A percentile compares a stretch with the other conserved stretches of the same genome.
phyloP scores from a whole-genome alignment of 2,329 filamentous ascomycete genomes.

The Cladorrhinum sp. region DNA sequence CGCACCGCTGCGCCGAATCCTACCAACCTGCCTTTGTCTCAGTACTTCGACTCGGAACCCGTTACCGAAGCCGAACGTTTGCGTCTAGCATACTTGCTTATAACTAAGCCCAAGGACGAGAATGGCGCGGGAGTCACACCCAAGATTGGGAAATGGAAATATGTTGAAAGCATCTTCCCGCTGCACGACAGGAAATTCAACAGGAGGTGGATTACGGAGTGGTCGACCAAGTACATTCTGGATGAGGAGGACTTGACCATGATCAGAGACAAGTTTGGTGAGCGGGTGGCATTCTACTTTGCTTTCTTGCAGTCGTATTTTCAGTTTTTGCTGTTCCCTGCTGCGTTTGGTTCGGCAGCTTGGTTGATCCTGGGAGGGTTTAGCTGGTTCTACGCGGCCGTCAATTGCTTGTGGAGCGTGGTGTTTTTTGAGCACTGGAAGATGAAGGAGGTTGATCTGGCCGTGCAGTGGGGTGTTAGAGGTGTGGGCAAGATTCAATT shows the following conservation, averaged over 20 bases:
- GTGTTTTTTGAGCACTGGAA: constrained; percentile 96
- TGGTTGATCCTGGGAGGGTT: constrained; percentile 85
- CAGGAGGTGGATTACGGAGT: constrained; percentile 69
- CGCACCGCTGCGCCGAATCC: constrained; percentile 70
- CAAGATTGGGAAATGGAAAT: constrained; percentile 65
- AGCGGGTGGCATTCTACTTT: constrained; percentile 91
- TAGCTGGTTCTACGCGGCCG: constrained; percentile 74
- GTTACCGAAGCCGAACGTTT: constrained; percentile 85
- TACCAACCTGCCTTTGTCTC: constrained; percentile 20
- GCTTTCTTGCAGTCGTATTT: constrained; percentile 92
- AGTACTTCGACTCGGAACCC: constrained; percentile 65
- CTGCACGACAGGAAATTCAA: constrained; percentile 77
- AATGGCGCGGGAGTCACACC: constrained; percentile 78
- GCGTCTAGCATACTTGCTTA: constrained; percentile 81
- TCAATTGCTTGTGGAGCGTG: constrained; percentile 81
- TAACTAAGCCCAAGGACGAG: constrained; percentile 68
- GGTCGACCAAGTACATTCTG: constrained; percentile 69
- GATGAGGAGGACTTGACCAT: constrained; percentile 65
- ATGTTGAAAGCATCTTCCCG: constrained; percentile 72
- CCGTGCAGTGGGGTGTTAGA: constrained; percentile 83
- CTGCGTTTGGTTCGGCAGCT: constrained; percentile 69
- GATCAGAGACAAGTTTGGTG: constrained; percentile 74
- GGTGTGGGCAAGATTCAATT: constrained; percentile 79
- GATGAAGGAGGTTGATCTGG: constrained; percentile 82
- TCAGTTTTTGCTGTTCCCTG: constrained; percentile 77